Conservation (phyloP, 352 stramenopile species). For the Phytophthora fragariaefolia region DNA sequence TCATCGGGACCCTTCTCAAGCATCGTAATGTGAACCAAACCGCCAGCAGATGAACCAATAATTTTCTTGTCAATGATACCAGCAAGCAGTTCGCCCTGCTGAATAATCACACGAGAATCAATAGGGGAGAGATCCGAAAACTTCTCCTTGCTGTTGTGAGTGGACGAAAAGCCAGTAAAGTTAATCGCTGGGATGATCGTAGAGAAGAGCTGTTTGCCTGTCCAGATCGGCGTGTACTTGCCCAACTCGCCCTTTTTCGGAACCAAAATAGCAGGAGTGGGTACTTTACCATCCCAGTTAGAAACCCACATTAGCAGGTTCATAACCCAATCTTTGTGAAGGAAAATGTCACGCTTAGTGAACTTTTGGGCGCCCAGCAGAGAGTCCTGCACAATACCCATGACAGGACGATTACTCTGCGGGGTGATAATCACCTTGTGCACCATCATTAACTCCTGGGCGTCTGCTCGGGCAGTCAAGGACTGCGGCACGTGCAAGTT, state of each 20-base stretch:
- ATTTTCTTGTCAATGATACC: constrained; percentile 99
- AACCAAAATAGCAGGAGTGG: constrained; percentile 97
- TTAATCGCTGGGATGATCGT: constrained; percentile 98
- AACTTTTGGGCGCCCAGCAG: constrained; percentile 98
- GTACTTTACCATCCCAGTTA: constrained; percentile 97
- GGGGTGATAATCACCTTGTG: constrained; percentile 98
- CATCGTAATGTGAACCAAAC: constrained; percentile 98
- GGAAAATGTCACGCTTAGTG: constrained; percentile 98
- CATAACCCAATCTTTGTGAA: constrained; percentile 98
- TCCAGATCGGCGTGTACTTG: constrained; percentile 95
- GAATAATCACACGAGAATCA: constrained; percentile 97
- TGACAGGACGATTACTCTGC: constrained; percentile 98
- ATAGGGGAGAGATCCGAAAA: constrained; percentile 93
- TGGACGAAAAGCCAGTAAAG: constrained; percentile 95
- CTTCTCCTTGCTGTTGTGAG: constrained; percentile 93
- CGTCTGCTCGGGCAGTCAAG: constrained; percentile 97
- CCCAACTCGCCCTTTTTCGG: constrained; percentile 89
- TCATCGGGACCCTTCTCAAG: constrained; percentile 92
- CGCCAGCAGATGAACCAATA: constrained; percentile 96
- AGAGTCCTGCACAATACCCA: constrained; percentile 99
- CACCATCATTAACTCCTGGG: constrained; percentile 98
- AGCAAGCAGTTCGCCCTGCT: constrained; percentile 96
- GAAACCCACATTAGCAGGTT: constrained; percentile 98
- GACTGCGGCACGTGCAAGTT: constrained; percentile 98
- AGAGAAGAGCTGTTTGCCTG: constrained; percentile 98